Evolutionary conservation across 768 basidiomycete species (phyloP).

Genomic region (Russula earlei): DNA sequence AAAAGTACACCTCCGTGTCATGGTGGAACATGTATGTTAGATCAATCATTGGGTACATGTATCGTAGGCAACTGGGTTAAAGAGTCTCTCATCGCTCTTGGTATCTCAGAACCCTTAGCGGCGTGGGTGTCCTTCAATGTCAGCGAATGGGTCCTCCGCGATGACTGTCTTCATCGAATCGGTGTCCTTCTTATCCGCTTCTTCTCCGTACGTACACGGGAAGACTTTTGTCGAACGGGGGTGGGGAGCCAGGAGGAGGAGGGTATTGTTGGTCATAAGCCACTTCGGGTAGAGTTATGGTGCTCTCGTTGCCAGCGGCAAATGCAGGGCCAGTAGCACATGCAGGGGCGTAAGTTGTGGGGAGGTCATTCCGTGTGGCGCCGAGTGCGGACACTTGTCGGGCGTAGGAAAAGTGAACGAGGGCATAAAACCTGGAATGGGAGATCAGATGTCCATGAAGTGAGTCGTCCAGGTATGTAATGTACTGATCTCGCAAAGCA

Average conservation of each 20-base stretch:
- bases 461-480: not conserved
- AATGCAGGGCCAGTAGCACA: conserved; percentile 21
- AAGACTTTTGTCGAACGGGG: conserved; percentile 25
- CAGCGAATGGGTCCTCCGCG: conserved; percentile 48
- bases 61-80: not conserved
- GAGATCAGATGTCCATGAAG: not conserved
- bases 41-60: conserved; percentile 1
- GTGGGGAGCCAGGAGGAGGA: conserved; percentile 45
- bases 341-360: conserved; percentile 24
- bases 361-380: conserved; percentile 41
- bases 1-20: too few relatives aligned
- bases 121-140: conserved; percentile 30
- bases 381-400: conserved; percentile 55
- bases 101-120: not conserved
- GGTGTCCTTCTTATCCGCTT: conserved; percentile 19
- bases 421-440: conserved; percentile 38
- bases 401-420: conserved; percentile 65
- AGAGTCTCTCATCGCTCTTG: not conserved
- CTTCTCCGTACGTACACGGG: conserved; percentile 39
- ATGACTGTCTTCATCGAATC: conserved; percentile 23
- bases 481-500: conserved; percentile 53
- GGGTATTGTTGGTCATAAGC: conserved; percentile 27
- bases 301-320: conserved; percentile 14
- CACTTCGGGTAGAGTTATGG: conserved; percentile 19
- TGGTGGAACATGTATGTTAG: too few relatives aligned